A percentile compares a stretch with the other conserved stretches of the same genome.
Conservation (phyloP, 2,329 filamentous ascomycete species). For the Clonostachys chloroleuca region DNA sequence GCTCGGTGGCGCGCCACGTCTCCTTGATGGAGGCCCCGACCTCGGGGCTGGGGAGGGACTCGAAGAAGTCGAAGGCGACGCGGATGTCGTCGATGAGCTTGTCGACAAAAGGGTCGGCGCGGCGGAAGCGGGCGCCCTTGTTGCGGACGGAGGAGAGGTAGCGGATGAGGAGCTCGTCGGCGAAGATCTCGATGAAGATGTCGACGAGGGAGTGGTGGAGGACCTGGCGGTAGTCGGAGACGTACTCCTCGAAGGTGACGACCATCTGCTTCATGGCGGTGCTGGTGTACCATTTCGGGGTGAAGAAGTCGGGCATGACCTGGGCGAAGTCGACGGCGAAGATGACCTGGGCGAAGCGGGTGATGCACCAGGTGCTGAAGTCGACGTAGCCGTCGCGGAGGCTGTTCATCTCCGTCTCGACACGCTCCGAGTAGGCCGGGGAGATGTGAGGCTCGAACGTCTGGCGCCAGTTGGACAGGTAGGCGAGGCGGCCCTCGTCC, state of each 20-base stretch:
- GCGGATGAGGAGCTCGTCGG: conserved; percentile 81
- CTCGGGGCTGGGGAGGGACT: conserved; percentile 61
- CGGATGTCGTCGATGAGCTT: conserved; percentile 93
- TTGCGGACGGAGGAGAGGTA: conserved; percentile 87
- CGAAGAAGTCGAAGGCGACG: conserved; percentile 87
- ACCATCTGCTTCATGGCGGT: conserved; percentile 91
- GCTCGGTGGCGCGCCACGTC: conserved; percentile 88
- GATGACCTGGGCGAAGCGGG: conserved; percentile 79
- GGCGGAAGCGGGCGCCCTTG: conserved; percentile 82
- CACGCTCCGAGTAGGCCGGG: conserved; percentile 72
- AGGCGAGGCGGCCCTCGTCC: conserved; percentile 69
- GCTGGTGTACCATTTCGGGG: conserved; percentile 78
- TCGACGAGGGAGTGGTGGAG: conserved; percentile 85
- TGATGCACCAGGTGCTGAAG: conserved; percentile 88
- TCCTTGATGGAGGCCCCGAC: conserved; percentile 74
- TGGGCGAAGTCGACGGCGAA: conserved; percentile 85
- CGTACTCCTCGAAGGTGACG: conserved; percentile 92
- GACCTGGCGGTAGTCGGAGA: conserved; percentile 78
- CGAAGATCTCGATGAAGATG: conserved; percentile 89
- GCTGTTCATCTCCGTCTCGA: conserved; percentile 65
- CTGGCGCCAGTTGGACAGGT: conserved; percentile 80
- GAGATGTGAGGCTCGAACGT: conserved; percentile 80
- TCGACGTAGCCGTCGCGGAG: conserved; percentile 93
- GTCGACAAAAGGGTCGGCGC: conserved; percentile 81
- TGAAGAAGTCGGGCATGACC: conserved; percentile 88